A percentile compares a stretch with the other conserved stretches of the same genome.
Conservation (phyloP, 2,329 filamentous ascomycete species). For the Beauveria pseudobassiana region DNA sequence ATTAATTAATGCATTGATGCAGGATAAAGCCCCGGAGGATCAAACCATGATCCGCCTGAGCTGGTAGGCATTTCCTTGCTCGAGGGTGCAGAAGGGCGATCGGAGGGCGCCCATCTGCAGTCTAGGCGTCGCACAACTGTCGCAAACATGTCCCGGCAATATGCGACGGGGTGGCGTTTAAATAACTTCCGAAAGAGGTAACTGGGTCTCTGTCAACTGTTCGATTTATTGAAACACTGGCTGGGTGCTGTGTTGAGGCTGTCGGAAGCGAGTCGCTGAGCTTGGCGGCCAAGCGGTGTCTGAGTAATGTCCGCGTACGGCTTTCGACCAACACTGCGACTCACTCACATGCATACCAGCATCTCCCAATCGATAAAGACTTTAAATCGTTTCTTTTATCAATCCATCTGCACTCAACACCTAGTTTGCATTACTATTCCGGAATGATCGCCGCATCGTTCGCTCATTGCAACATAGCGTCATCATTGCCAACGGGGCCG, state of each 20-base stretch:
- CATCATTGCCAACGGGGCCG: not conserved
- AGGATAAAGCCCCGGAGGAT: not conserved
- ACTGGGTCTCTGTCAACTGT: not conserved
- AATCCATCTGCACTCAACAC: not conserved
- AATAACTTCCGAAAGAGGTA: not conserved
- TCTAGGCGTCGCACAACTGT: not conserved
- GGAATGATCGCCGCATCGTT: not conserved
- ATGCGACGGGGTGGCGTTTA: constrained; percentile 3
- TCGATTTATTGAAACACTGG: no score
- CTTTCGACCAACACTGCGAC: no score
- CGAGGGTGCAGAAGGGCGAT: not conserved
- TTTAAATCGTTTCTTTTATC: not conserved
- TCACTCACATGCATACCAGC: no score
- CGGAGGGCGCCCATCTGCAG: not conserved
- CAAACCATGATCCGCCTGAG: not conserved
- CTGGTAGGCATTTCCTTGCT: not conserved
- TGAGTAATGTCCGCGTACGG: no score
- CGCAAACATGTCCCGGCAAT: not conserved
- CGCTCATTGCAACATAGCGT: not conserved
- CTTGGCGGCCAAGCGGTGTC: no score
- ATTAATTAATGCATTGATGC: no score
- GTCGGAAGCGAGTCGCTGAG: not conserved
- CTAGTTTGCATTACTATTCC: not conserved
- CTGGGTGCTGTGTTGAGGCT: no score
- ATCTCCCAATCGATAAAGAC: no score